Conservation (phyloP, 257 asterid species). For the Lantana camara region DNA sequence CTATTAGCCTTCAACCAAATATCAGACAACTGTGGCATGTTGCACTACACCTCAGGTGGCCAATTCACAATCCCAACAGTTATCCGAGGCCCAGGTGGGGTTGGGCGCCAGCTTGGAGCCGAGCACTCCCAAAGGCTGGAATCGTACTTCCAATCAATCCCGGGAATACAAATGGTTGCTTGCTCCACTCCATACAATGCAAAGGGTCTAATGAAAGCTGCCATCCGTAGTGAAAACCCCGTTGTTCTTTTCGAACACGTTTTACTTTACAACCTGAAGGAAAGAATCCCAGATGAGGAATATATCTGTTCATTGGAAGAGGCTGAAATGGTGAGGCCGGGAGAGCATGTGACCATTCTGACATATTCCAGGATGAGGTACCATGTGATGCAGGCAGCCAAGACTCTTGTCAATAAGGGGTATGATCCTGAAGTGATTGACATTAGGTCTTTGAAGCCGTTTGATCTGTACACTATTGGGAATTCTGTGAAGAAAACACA, state of each 20-base stretch:
- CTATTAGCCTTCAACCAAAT: constrained; percentile 59
- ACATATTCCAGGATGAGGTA: constrained; percentile 63
- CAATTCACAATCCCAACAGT: constrained; percentile 60
- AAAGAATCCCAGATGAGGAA: constrained; percentile 60
- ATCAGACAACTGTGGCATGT: constrained; percentile 64
- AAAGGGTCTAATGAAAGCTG: constrained; percentile 62
- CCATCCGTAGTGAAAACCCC: constrained; percentile 60
- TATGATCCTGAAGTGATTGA: constrained; percentile 64
- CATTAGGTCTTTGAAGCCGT: constrained; percentile 61
- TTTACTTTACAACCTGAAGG: constrained; percentile 59
- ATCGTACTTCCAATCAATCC: constrained; percentile 60
- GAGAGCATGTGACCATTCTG: constrained; percentile 49
- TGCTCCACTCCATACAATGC: constrained; percentile 63
- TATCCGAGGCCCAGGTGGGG: constrained; percentile 67
- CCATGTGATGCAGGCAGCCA: constrained; percentile 67
- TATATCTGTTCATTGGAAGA: constrained; percentile 53
- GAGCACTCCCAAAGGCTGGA: constrained; percentile 65
- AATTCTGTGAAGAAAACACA: constrained; percentile 62
- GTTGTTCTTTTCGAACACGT: constrained; percentile 60
- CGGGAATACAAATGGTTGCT: constrained; percentile 60
- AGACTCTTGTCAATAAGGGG: constrained; percentile 55
- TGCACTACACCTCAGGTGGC: constrained; percentile 63
- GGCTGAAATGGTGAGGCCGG: constrained; percentile 68
- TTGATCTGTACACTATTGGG: constrained; percentile 54
- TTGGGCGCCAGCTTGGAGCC: constrained; percentile 65